Base-by-base conservation (phyloP, 495 filamentous ascomycete species). In the Amorphotheca resinae region DNA sequence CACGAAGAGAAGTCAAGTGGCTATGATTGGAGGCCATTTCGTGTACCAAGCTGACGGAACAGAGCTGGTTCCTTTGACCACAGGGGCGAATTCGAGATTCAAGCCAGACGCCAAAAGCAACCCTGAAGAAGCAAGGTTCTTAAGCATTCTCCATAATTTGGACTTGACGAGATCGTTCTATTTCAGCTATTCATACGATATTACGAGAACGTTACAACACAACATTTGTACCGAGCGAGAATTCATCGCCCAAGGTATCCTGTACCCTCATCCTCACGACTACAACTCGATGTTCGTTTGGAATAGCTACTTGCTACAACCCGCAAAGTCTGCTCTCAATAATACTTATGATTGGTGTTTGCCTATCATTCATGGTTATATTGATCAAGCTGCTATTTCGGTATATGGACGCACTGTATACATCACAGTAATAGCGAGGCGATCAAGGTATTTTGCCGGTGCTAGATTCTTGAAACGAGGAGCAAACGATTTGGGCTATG, bases 151-250 rank as follows among this genome's bases (percentile, higher is more conserved):
- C 12, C 84, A 82, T 58, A 93, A 93, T 53, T 70, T 98, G 8
- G 91, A 98, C 58, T 63, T 98, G 33, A 83, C 79, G 2, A 70
- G 81, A 23, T 93, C 83, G 0, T 96, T 98, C 59, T 98, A 98
- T 64, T 98, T 95, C 64, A 95, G 93, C 60, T 95, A 96, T 59
- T 91, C 87, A 2, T 98, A 98, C 61, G 84, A 96, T 54, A 84
- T 96, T 55, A 98, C 91, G 17, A 77, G 78, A 38, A 93, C 86
- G 0, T 69, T 98, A 42, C 91, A 98, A 58, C 75, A 89, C 53
- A 98, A 96, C 59, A 87, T 96, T 50, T 80, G 79, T 40, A 73
- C 79, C 31, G 86, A 95, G 62, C 72, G 91, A 36, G 68, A 75
- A 26, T 72, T 74, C 14, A 58, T 93, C 36, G 57, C 70, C 21